Base-by-base conservation (phyloP, 495 filamentous ascomycete genomes). In the Penicillium goetzii region DNA sequence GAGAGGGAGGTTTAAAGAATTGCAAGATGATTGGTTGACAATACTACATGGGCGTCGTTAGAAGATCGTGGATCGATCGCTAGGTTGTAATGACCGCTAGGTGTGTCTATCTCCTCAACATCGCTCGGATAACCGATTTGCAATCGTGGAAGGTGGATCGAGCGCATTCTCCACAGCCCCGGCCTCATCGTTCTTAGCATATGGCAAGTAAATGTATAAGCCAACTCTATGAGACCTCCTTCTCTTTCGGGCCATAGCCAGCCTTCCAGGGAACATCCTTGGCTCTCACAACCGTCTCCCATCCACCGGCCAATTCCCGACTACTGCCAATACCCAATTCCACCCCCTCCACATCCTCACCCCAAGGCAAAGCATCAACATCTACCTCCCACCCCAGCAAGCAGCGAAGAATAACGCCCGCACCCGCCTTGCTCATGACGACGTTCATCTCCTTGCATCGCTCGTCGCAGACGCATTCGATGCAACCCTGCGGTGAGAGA, bases 341-440 rank as follows among this genome's bases (percentile, higher is more conserved):
- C 17, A 70, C 62, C 0, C 63, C 68, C 17, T 72, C 72, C 14
- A 70, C 64, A 64, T 91, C 89, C 33, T 87, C 86, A 0, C 91
- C 92, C 88, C 91, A 96, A 1, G 92, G 92, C 74, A 97, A 75
- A 21, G 80, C 78, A 28, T 96, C 90, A 53, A 97, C 89, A 65
- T 91, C 85, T 60, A 85, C 78, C 58, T 91, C 86, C 80, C 84
- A 82, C 12, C 88, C 88, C 60, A 97, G 73, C 64, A 98, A 69
- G 58, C 83, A 85, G 72, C 86, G 87, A 64, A 98, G 74, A 47
- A 98, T 86, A 30, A 98, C 92, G 51, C 82, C 84, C 14, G 89
- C 88, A 0, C 96, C 95, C 6, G 89, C 90, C 77, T 97, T 98
- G 68, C 91, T 93, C 90, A 97, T 92, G 1, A 98, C 93, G 68